Evolutionary conservation across 768 basidiomycete genomes (phyloP), one percentile per base, ranked within the genome.

Genomic region (Suillus clintonianus): DNA sequence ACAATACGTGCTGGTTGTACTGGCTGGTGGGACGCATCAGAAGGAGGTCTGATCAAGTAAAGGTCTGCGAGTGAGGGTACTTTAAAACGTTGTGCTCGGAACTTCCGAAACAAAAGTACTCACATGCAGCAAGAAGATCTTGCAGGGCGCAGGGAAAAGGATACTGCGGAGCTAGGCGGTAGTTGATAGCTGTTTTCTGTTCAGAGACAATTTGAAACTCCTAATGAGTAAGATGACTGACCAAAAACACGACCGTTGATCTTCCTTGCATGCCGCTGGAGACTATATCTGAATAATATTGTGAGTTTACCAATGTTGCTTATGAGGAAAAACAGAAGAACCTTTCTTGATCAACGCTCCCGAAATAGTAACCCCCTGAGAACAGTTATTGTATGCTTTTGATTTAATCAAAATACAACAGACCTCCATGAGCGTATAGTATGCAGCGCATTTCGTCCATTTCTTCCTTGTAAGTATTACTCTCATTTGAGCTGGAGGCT

Each of bases 141-240:
- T 97, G 95, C 8, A 98, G 77, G 1, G 90, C 93, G 67, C 93
- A 94, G 15, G 97, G 97, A 73, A 97, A 98, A 1, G 97, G 97
- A 69, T 97, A 99, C 76, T 98, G 97, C 0, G 97, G 97, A 15
- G 96, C 91, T n/a, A 96, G 85, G 43, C 91, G 85, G 70, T 93
- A 93, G 66, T 91, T 90, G 60, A 93, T 82, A 63, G 90, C 90
- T 91, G 64, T 13, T 37, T 15, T 58, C 67, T 69, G 67, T 60
- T 76, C 34, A 47, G 60, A 42, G n/a, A 56, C 66, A 24, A 62
- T 45, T 10, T n/a, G n/a, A n/a, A 42, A 15, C 36, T 47, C 57
- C 3, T 22, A 10, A 22, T 8, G 4, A 4, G n/a, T 56, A 42
- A 19, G 34, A 64, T 27, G 24, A 71, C 82, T 47, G 70, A 88